phyloP scores from a whole-genome alignment of 345 rosid genomes.

The Syzygium aromaticum region DNA sequence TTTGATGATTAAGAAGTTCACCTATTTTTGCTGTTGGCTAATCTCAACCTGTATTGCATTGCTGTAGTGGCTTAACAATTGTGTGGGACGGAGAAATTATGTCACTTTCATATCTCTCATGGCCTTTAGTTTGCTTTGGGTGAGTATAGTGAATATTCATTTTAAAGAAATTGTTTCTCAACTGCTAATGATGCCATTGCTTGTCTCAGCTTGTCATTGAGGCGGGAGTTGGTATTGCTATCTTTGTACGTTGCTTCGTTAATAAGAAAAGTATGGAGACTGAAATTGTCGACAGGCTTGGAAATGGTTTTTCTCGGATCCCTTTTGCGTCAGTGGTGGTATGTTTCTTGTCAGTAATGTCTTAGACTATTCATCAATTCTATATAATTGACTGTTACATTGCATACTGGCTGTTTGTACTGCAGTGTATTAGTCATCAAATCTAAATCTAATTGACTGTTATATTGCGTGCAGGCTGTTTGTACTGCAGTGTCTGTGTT shows the following conservation, averaged over 20 bases:
- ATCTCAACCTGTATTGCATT: constrained; percentile 14
- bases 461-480: constrained; percentile 43
- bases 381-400: background rate
- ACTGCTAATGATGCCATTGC: background rate
- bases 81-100: constrained; percentile 91
- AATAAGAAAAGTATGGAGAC: constrained; percentile 74
- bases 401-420: background rate
- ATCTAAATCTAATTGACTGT: background rate
- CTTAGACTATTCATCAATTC: background rate
- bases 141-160: constrained; percentile 18
- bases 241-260: constrained; percentile 82
- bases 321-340: constrained; percentile 98
- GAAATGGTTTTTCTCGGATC: constrained; percentile 93
- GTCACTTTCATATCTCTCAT: constrained; percentile 78
- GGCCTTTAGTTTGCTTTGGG: constrained; percentile 92
- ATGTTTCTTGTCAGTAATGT: constrained; percentile 4
- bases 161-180: background rate
- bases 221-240: constrained; percentile 88
- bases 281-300: constrained; percentile 88
- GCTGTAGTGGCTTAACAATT: constrained; percentile 98
- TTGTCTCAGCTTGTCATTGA: constrained; percentile 67
- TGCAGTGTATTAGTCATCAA: background rate
- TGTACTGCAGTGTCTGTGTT: constrained; percentile 86
- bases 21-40: background rate
- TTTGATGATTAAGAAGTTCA: background rate